Evolutionary conservation across 2,329 filamentous ascomycete species (phyloP).

Genomic region (Fusarium scirpi): DNA sequence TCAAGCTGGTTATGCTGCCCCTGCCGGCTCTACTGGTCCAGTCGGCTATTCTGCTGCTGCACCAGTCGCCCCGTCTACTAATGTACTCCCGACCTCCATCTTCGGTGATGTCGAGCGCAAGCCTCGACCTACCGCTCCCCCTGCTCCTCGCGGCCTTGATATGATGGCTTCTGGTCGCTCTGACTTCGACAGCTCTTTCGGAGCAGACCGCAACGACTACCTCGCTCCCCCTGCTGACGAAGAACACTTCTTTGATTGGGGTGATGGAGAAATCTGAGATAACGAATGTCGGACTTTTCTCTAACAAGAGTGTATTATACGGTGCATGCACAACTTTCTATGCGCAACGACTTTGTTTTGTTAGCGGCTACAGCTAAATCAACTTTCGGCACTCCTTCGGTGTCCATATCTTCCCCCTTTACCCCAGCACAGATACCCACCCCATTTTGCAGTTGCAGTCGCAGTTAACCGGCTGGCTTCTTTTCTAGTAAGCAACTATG

Average conservation of each 20-base stretch:
- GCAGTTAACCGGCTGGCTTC: neutral
- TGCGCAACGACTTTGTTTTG: constrained; percentile 13
- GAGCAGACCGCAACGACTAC: neutral
- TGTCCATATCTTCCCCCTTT: constrained; percentile 5
- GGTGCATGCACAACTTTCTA: neutral
- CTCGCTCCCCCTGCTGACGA: constrained; percentile 11
- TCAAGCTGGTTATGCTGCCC: neutral
- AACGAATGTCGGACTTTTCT: neutral
- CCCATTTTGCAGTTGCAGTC: constrained; percentile 1
- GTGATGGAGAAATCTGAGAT: constrained; percentile 55
- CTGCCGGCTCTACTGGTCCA: neutral
- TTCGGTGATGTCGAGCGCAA: constrained; percentile 44
- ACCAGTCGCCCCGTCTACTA: neutral
- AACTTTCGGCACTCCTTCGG: constrained; percentile 7
- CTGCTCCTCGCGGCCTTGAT: constrained; percentile 2
- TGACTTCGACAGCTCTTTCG: neutral
- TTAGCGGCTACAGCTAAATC: constrained; percentile 15
- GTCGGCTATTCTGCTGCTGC: neutral
- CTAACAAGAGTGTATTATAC: constrained; percentile 25
- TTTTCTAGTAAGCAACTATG: neutral
- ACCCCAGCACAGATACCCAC: constrained; percentile 31
- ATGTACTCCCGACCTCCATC: constrained; percentile 24
- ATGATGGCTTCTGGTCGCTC: constrained; percentile 4
- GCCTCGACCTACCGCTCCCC: constrained; percentile 5
- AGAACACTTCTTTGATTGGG: constrained; percentile 29